A percentile compares a stretch with the other conserved stretches of the same genome.
Evolutionary conservation across 352 stramenopile species (phyloP).

Genomic region (Pythium aquatile): DNA sequence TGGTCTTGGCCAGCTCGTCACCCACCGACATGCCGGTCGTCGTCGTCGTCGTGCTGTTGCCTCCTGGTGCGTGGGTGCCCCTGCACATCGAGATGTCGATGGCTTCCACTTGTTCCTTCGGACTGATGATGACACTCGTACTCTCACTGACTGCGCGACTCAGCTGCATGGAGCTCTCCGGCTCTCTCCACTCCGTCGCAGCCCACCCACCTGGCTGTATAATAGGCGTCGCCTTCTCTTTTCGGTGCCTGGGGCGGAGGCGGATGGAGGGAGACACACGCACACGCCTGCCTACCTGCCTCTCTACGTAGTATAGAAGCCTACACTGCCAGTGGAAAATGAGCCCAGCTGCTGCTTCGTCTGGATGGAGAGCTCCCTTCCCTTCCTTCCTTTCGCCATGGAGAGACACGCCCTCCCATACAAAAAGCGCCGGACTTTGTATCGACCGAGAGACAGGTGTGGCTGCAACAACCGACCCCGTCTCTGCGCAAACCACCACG

Average conservation of each 20-base stretch:
- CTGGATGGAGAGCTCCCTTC: background rate
- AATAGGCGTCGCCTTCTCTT: background rate
- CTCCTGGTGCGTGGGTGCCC: background rate
- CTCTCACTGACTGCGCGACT: background rate
- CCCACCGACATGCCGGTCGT: constrained; percentile 24
- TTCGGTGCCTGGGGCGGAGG: background rate
- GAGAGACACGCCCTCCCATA: constrained; percentile 2
- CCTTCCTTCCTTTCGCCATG: background rate
- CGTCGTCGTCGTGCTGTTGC: background rate
- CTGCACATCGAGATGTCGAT: constrained; percentile 4
- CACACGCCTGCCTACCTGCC: no score
- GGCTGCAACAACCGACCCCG: background rate
- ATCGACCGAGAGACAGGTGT: constrained; percentile 1
- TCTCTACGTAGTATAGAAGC: no score
- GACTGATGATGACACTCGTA: background rate
- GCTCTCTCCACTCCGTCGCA: background rate
- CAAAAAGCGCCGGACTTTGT: background rate
- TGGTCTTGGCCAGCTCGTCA: constrained; percentile 11
- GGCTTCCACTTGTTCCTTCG: background rate
- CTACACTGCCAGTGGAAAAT: background rate
- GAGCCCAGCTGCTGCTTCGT: background rate
- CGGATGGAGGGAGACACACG: background rate
- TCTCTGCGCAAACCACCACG: constrained; percentile 1
- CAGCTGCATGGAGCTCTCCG: constrained; percentile 4
- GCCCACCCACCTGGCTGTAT: background rate